Evolutionary conservation across 768 basidiomycete genomes (phyloP).

Genomic region (Suillus placidus): DNA sequence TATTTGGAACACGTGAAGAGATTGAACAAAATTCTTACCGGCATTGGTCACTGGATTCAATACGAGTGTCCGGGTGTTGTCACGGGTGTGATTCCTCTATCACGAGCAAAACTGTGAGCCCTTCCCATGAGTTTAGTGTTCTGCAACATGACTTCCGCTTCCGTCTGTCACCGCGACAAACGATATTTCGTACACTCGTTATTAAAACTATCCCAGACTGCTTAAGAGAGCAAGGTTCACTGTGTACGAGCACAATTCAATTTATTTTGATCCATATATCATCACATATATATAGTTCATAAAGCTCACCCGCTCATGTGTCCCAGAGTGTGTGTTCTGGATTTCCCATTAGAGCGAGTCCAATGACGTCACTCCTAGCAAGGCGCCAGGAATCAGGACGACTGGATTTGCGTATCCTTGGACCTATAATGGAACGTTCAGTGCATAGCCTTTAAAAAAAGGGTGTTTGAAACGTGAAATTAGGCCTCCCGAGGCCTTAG

Average conservation of each 20-base stretch:
- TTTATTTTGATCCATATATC: background rate
- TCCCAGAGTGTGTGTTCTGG: background rate
- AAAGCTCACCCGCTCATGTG: background rate
- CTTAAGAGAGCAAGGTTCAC: background rate
- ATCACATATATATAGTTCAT: background rate
- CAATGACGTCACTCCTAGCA: background rate
- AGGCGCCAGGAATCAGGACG: background rate
- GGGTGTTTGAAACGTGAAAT: background rate
- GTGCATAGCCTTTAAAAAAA: background rate
- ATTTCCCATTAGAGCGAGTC: background rate
- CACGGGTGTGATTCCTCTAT: slow-evolving; percentile 2
- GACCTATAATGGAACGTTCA: background rate
- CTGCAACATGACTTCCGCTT: background rate
- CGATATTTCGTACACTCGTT: background rate
- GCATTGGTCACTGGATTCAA: background rate
- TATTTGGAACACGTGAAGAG: background rate
- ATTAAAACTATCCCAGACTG: background rate
- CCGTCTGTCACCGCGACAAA: background rate
- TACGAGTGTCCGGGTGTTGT: slow-evolving; percentile 10
- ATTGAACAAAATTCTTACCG: background rate
- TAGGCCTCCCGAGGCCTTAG: background rate
- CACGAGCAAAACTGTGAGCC: background rate
- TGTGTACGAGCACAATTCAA: background rate
- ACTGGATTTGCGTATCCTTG: background rate
- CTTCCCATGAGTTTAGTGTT: background rate